phyloP scores from a whole-genome alignment of 495 filamentous ascomycete species.

The Xylaria sp. region DNA sequence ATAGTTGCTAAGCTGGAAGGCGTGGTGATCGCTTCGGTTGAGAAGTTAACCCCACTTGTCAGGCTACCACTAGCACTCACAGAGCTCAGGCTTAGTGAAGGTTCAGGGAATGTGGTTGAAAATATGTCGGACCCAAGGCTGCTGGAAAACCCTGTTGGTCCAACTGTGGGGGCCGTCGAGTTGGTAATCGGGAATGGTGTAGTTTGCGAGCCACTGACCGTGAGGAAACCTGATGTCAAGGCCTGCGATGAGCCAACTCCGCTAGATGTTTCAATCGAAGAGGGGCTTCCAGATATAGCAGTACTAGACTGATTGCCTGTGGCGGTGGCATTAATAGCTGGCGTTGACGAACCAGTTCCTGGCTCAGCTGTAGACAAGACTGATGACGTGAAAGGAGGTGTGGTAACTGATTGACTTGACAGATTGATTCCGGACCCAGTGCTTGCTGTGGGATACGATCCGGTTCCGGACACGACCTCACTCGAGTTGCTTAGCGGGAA shows the following conservation, averaged over 20 bases:
- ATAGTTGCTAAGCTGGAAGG: not conserved
- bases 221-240: not conserved
- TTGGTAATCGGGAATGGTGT: slow-evolving; percentile 38
- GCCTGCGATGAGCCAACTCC: not conserved
- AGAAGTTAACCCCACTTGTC: not conserved
- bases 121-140: not conserved
- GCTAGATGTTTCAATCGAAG: slow-evolving; percentile 2
- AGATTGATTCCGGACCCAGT: slow-evolving; percentile 5
- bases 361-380: not conserved
- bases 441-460: not conserved
- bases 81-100: slow-evolving; percentile 9
- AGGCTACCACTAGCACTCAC: slow-evolving; percentile 13
- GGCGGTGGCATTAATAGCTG: not conserved
- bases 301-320: not conserved
- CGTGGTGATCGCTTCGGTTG: slow-evolving; percentile 9
- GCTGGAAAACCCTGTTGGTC: slow-evolving; percentile 9
- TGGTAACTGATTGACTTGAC: not conserved
- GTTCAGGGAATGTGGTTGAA: not conserved
- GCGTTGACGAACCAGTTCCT: not conserved
- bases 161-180: slow-evolving; percentile 24
- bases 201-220: slow-evolving; percentile 13
- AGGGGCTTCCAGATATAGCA: not conserved
- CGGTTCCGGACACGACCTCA: slow-evolving; percentile 5
- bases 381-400: slow-evolving; percentile 1
- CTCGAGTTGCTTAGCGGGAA: slow-evolving; percentile 21